Base-by-base conservation (phyloP, 495 filamentous ascomycete species). In the Bacidia gigantensis region DNA sequence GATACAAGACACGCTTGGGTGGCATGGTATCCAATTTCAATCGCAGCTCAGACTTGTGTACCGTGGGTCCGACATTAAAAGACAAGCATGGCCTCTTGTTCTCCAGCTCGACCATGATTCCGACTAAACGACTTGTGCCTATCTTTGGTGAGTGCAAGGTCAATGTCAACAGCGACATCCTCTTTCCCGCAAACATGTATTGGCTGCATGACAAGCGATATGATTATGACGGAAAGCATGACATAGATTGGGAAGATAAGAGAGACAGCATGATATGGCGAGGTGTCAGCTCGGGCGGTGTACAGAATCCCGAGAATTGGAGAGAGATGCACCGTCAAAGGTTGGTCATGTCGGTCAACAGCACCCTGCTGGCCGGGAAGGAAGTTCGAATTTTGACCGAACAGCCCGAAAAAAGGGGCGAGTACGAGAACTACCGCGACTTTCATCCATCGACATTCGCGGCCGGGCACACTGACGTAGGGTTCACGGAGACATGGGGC, bases 91-190 rank as follows among this genome's bases (percentile, higher is more conserved):
- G 86, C 35, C 80, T 82, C 46, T 77, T 90, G 39, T 78, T 82
- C 50, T 71, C 80, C 42, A 81, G 85, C 20, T 68, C 84, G 38
- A 75, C 69, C 23, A 69, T 81, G 53, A 60, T 69, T 3, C 70
- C 75, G 2, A 78, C 77, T 21, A 67, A 72, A 55, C 69, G 72
- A 32, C 68, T 88, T 26, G 69, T 87, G 25, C 86, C 86, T 0
- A 63, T 88, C 17, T 89, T 92, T 58, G 77, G 83, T 47, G 84
- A 83, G 47, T 83, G 76, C 60, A 90, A 92, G 63, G 70, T 88
- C 44, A 74, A 76, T 38, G 76, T 82, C 48, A 89, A 88, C 67
- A 88, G 86, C 62, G 86, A 90, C 52, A 70, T 90, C 55, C 72
- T 89, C 21, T 78, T 92, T 50, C 86, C 86, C 0, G 78, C 81